phyloP scores from a whole-genome alignment of 805 yeast species.

The Grigorovia transvaalensis region DNA sequence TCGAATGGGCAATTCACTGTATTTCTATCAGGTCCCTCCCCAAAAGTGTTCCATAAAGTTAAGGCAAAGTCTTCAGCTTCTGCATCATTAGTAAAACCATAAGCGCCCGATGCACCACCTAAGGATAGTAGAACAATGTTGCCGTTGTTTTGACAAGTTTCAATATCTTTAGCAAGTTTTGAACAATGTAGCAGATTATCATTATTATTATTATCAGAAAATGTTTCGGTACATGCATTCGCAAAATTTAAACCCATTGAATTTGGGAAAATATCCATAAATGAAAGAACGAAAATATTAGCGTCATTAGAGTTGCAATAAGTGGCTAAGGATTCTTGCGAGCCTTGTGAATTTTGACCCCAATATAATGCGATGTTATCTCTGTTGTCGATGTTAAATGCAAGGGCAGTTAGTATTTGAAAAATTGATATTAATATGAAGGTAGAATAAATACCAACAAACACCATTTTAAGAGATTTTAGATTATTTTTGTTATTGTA shows the following conservation, averaged over 20 bases:
- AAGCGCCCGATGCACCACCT: conserved; percentile 67
- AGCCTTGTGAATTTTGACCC: conserved; percentile 79
- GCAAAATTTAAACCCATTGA: conserved; percentile 46
- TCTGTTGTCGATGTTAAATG: conserved; percentile 33
- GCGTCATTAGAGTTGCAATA: conserved; percentile 64
- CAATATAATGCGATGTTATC: conserved; percentile 71
- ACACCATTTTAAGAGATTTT: background rate
- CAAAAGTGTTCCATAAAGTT: conserved; percentile 53
- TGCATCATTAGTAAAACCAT: conserved; percentile 75
- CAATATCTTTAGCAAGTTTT: conserved; percentile 56
- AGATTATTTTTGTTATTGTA: no score
- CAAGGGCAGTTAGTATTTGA: conserved; percentile 3
- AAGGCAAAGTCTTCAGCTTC: conserved; percentile 60
- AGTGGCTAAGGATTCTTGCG: conserved; percentile 34
- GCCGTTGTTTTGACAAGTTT: conserved; percentile 68
- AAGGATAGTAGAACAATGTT: conserved; percentile 68
- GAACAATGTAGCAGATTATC: conserved; percentile 36
- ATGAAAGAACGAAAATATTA: conserved; percentile 64
- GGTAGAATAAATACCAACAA: background rate
- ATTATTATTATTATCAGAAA: conserved; percentile 28
- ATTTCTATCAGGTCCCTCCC: conserved; percentile 38
- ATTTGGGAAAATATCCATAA: conserved; percentile 52
- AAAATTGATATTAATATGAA: background rate
- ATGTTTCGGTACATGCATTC: conserved; percentile 34
- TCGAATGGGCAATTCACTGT: conserved; percentile 58